Evolutionary conservation across 108 stramenopile species (phyloP).

Genomic region (Skeletonema tropicum): DNA sequence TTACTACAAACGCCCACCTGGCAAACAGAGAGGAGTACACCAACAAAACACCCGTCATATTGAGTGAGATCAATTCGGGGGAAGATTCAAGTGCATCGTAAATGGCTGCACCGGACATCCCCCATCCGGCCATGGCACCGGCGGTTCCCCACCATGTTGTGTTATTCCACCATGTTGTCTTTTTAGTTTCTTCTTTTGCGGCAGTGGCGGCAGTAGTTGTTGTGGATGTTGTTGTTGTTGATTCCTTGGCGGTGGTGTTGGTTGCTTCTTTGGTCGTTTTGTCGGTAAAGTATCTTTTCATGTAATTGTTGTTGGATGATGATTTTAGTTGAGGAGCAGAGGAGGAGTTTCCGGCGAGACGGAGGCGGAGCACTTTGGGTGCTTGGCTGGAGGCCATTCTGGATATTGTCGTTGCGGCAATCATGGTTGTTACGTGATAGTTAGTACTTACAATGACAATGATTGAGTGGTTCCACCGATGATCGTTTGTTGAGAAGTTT

Average conservation of each 20-base stretch:
- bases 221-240: conserved; percentile 9
- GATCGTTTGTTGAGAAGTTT: too few relatives aligned
- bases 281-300: neutral
- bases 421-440: neutral
- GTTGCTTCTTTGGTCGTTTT: neutral
- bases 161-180: conserved; percentile 60
- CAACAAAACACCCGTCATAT: conserved; percentile 89
- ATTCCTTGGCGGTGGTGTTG: neutral
- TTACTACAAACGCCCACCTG: conserved; percentile 81
- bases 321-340: neutral
- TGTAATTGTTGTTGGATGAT: neutral
- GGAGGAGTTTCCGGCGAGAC: neutral
- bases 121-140: conserved; percentile 89
- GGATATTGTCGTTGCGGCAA: neutral
- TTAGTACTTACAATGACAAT: neutral
- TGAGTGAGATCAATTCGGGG: conserved; percentile 83
- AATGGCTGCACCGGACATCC: conserved; percentile 87
- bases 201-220: conserved; percentile 3
- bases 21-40: conserved; percentile 85
- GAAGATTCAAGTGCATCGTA: conserved; percentile 80
- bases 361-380: neutral
- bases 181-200: conserved; percentile 4
- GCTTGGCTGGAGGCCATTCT: neutral
- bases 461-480: neutral
- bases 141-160: conserved; percentile 80